These are phyloP conservation scores for Guadua angustifolia DNA, from an alignment of 176 grass and related monocot genomes.

Conservation along the genomic window DNA sequence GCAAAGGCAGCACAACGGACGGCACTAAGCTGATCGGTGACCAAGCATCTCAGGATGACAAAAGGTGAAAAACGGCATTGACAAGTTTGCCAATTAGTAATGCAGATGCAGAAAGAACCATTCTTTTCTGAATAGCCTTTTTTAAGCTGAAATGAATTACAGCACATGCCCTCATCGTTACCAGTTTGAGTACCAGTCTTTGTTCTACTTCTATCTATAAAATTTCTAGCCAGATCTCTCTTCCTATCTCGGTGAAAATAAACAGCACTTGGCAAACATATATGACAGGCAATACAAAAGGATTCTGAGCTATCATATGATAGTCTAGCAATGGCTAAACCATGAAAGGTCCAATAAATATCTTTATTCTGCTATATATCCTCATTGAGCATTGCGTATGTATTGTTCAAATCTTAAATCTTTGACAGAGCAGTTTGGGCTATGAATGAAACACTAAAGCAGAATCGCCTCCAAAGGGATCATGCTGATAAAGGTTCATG, in stretches of 20 bases:
- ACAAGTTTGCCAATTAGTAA: background rate
- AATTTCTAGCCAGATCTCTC: background rate
- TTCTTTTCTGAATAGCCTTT: background rate
- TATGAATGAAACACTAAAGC: too few species aligned
- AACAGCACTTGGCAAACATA: background rate
- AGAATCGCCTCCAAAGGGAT: too few species aligned
- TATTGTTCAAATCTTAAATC: too few species aligned
- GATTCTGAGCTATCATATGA: background rate
- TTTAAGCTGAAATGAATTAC: background rate
- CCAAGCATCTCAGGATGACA: background rate
- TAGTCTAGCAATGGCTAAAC: background rate
- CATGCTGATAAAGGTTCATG: too few species aligned
- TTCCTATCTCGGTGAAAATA: background rate
- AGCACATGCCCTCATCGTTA: background rate
- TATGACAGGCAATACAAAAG: background rate
- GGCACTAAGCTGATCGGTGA: slow-evolving; percentile 21
- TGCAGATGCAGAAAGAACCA: background rate
- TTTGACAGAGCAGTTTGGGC: too few species aligned
- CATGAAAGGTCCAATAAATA: slow-evolving; percentile 1
- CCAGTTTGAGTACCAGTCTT: background rate
- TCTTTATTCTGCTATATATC: too few species aligned
- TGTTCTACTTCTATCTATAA: background rate
- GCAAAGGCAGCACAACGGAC: background rate
- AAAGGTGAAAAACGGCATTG: background rate
- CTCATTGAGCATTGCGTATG: too few species aligned